Base-by-base conservation (phyloP, 225 moss, liverwort and hornwort genomes). In the Ulota crispa region DNA sequence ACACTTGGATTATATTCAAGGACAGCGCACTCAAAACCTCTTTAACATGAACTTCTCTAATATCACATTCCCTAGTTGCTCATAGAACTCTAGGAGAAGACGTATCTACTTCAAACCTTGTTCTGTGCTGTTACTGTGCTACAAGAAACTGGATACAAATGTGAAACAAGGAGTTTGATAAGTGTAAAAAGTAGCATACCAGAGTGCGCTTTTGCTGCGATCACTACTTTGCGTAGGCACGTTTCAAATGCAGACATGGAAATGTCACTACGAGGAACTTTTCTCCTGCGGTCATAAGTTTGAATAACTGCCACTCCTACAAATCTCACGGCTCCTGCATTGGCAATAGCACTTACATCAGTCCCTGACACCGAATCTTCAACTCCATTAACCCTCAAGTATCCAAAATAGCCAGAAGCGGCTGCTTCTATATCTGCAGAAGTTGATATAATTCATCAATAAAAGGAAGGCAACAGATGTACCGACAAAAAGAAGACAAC, bases 221-320 rank as follows among this genome's bases (percentile, higher is more conserved):
- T 61, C 3, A 93, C 88, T 50, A 93, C 82, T 90, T 93, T 93
- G 71, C 86, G 86, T 62, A 97, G 80, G 70, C 96, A 93, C 1
- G 77, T 80, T 86, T 97, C 95, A 57, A 95, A 87, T 27, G 92
- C 90, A 53, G 92, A 72, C 68, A 93, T 83, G 60, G 95, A 95
- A 59, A 95, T 92, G 66, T 92, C 92, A 78, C 95, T 95, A 45
- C 96, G 92, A 82, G 92, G 90, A 72, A 93, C 74, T 77, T 97
- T 95, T 72, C 91, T 90, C 75, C 93, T 87, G 66, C 86, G 72
- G 83, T 93, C 64, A 39, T 85, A 97, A 56, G 88, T 94, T 80
- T 95, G 96, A 66, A 95, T 89, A 23, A 94, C 92, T 42, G 88
- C 92, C 52, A 97, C 66, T 72, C 92, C 96, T n/a, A 91, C 90